phyloP scores from a whole-genome alignment of 306 rosid species.

The Prunus fruticosa region DNA sequence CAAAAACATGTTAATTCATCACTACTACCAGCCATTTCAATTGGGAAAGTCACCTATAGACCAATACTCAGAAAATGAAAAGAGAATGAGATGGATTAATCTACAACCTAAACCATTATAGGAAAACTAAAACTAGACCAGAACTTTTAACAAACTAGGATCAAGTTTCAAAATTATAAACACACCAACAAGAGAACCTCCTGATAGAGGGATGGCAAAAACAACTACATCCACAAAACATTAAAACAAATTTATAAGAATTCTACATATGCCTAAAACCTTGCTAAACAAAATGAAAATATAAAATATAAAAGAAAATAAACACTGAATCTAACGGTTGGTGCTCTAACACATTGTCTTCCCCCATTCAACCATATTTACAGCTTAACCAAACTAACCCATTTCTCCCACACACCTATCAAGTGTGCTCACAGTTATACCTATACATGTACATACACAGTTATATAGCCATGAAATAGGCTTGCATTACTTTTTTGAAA shows the following conservation, averaged over 20 bases:
- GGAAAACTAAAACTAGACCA: background rate
- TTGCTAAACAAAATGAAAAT: background rate
- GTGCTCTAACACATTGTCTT: background rate
- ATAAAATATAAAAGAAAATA: background rate
- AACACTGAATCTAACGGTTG: background rate
- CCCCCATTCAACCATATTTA: background rate
- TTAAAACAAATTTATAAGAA: background rate
- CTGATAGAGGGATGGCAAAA: background rate
- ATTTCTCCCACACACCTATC: background rate
- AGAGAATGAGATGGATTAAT: background rate
- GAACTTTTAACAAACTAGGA: background rate
- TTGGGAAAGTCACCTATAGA: background rate
- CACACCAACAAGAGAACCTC: background rate
- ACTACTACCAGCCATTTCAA: background rate
- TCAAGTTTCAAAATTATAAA: background rate
- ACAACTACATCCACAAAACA: background rate
- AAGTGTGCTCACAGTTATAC: background rate
- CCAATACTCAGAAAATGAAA: background rate
- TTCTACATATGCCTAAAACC: background rate
- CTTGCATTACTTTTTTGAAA: background rate
- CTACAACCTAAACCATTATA: background rate
- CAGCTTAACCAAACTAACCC: background rate
- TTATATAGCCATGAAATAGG: no score
- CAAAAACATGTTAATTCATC: constrained; percentile 6
- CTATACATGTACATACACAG: no score